Conservation (phyloP, 495 filamentous ascomycete species). For the Hypoxylon cercidicola region DNA sequence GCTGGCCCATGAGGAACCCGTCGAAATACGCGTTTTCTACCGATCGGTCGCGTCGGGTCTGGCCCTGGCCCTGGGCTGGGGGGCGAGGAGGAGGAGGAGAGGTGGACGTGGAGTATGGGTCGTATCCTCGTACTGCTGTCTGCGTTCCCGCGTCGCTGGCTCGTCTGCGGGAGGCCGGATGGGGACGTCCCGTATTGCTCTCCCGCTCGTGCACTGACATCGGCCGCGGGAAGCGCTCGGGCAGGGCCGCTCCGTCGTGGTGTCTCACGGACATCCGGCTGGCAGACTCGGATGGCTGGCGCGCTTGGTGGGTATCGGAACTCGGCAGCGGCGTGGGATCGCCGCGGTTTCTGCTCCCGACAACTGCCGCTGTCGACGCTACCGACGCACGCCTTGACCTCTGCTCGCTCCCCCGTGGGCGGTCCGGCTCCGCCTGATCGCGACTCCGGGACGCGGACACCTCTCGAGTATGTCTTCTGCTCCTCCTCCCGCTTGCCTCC, state of each 20-base stretch:
- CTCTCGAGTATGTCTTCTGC: background rate
- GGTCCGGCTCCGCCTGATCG: background rate
- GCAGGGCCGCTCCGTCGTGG: too few species aligned
- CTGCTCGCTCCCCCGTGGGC: background rate
- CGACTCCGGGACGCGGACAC: background rate
- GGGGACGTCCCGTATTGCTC: background rate
- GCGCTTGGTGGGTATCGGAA: too few species aligned
- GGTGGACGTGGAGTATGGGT: too few species aligned
- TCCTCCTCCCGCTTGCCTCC: background rate
- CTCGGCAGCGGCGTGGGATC: background rate
- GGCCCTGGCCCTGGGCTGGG: too few species aligned
- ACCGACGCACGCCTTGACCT: background rate
- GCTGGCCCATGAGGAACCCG: background rate
- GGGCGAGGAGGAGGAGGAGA: too few species aligned
- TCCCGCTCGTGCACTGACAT: background rate
- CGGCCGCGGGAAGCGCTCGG: too few species aligned
- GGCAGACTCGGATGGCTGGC: too few species aligned
- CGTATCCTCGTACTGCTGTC: too few species aligned
- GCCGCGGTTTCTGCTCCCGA: background rate
- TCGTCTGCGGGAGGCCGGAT: too few species aligned
- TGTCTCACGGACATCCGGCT: too few species aligned
- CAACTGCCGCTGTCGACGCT: background rate
- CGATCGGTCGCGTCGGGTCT: background rate
- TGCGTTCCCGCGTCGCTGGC: too few species aligned
- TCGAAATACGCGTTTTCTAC: background rate